Base-by-base conservation (phyloP, 768 basidiomycete genomes). In the Termitomyces heimii region DNA sequence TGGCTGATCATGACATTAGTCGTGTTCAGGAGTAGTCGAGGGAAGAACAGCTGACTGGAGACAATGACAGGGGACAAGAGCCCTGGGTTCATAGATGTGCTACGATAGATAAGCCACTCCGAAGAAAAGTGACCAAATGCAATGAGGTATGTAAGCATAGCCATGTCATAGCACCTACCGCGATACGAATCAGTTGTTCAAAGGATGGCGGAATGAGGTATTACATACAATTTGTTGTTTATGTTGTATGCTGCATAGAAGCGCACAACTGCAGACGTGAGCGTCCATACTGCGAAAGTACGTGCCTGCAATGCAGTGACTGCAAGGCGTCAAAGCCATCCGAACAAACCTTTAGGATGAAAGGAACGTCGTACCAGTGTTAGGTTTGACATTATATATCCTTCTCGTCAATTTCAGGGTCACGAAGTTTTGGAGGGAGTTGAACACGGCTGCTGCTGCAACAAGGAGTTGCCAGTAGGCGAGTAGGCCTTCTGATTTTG, bases 231-330 rank as follows among this genome's bases (percentile, higher is more conserved):
- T 73, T 92, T 92, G 66, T 84, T 78, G 57, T 85, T 75, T 62
- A 98, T 89, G 68, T 98, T 78, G 72, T 94, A 98, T 6, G 96
- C 94, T 12, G 93, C 91, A 64, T 94, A 94, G 48, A 79, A 75
- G 35, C 96, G 85, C 49, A 98, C 84, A 46, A 89, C 74, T 24
- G 90, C 92, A 8, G 92, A 84, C 5, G 89, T 86, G 51, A 96
- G 70, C 0, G 95, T 98, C 96, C 96, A 99, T 1, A 84, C 79
- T 1, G 82, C 95, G 68, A 97, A 97, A 5, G 94, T 91, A 46
- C 96, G 82, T 37, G 92, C 89, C 62, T 95, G 92, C 20, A 98
- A 79, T 18, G 79, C 71, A 7, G 92, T 94, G 12, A 99, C 96
- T 96, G 71, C 24, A 54, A 22, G 40, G 32, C 53, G 34, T 49